phyloP scores from a whole-genome alignment of 768 basidiomycete genomes.

The Podaxis sp. region DNA sequence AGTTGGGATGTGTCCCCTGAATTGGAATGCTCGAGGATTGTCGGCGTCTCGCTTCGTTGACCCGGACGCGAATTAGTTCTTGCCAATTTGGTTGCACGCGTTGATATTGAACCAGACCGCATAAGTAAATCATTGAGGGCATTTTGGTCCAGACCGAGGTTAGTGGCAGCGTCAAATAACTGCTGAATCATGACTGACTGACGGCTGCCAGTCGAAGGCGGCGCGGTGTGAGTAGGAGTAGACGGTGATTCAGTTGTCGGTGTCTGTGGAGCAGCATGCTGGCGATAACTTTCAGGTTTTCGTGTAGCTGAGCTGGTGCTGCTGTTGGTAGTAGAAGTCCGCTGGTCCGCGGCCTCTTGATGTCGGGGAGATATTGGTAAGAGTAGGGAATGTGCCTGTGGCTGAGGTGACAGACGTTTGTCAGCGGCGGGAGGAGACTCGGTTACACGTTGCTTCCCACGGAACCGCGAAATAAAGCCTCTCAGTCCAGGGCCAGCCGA shows the following conservation, averaged over 20 bases:
- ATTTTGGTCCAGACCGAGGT: slow-evolving; percentile 69
- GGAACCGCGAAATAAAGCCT: slow-evolving; percentile 79
- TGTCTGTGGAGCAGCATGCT: slow-evolving; percentile 12
- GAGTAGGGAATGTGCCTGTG: slow-evolving; percentile 19
- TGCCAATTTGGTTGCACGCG: slow-evolving; percentile 39
- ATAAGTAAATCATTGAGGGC: slow-evolving; percentile 67
- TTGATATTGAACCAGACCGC: slow-evolving; percentile 58
- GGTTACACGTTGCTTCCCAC: slow-evolving; percentile 41
- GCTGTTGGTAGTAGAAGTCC: slow-evolving; percentile 13
- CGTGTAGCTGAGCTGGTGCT: slow-evolving; percentile 14
- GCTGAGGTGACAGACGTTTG: slow-evolving; percentile 24
- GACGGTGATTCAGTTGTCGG: slow-evolving; percentile 11
- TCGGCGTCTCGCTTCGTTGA: slow-evolving; percentile 3
- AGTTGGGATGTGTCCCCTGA: slow-evolving; percentile 8
- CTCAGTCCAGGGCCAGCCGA: slow-evolving; percentile 71
- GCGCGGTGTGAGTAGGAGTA: slow-evolving; percentile 13
- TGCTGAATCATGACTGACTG: slow-evolving; percentile 56
- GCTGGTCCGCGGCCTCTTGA: slow-evolving; percentile 12
- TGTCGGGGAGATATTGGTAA: slow-evolving; percentile 7
- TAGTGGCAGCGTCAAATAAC: slow-evolving; percentile 70
- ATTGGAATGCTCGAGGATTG: background rate
- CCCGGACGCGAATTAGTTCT: slow-evolving; percentile 38
- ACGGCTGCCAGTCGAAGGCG: slow-evolving; percentile 18
- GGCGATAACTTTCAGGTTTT: slow-evolving; percentile 8
- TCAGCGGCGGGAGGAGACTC: slow-evolving; percentile 28